phyloP scores from a whole-genome alignment of 1,284 basidiomycete species.

The Baeospora myosura region DNA sequence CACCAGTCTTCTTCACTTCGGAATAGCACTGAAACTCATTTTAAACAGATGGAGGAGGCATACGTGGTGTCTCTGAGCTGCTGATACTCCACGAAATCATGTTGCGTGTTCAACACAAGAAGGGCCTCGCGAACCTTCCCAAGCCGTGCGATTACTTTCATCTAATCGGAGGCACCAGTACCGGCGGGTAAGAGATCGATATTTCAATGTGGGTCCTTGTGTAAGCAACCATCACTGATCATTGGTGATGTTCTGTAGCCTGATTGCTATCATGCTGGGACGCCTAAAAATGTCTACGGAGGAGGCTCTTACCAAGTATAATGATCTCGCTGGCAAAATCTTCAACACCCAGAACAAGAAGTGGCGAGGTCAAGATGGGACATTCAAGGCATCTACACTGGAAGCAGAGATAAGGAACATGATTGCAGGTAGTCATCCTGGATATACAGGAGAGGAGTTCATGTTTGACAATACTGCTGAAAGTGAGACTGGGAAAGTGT shows the following conservation, averaged over 20 bases:
- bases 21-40: background rate
- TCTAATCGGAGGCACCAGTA: constrained; percentile 27
- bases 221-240: no score
- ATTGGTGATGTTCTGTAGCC: constrained; percentile 12
- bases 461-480: constrained; percentile 5
- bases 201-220: background rate
- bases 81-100: constrained; percentile 24
- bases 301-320: constrained; percentile 23
- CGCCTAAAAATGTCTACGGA: constrained; percentile 26
- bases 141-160: constrained; percentile 28
- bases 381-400: constrained; percentile 12
- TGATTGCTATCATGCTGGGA: constrained; percentile 32
- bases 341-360: constrained; percentile 17
- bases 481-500: constrained; percentile 9
- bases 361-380: constrained; percentile 11
- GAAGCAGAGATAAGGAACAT: constrained; percentile 17
- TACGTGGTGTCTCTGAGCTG: constrained; percentile 25
- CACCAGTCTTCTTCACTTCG: background rate
- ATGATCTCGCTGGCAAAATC: constrained; percentile 20
- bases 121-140: constrained; percentile 11
- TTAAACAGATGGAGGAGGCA: constrained; percentile 25
- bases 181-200: constrained; percentile 22
- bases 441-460: constrained; percentile 3
- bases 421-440: constrained; percentile 6
- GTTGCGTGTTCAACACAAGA: constrained; percentile 11